Conservation (phyloP, 148 eudicot species). For the Fallopia convolvulus region DNA sequence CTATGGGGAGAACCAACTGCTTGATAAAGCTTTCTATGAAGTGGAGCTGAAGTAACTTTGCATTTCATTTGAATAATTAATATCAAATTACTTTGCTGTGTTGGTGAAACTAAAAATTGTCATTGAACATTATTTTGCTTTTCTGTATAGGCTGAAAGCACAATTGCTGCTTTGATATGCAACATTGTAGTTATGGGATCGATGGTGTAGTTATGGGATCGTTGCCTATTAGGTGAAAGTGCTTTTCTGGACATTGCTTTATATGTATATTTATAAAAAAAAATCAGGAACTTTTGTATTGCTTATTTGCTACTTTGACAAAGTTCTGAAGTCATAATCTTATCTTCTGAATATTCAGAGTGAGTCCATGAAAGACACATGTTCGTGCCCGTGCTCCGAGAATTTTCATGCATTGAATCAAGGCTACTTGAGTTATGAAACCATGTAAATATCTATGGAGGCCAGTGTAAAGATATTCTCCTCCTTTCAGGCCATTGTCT, state of each 20-base stretch:
- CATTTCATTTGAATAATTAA: conserved; percentile 62
- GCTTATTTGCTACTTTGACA: not conserved
- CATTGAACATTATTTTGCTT: not conserved
- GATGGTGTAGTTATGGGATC: conserved; percentile 26
- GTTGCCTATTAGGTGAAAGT: conserved; percentile 50
- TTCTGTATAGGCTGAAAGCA: conserved; percentile 66
- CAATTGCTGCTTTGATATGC: conserved; percentile 66
- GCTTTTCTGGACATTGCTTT: not conserved
- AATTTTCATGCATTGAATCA: conserved; percentile 18
- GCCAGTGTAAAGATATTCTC: not conserved
- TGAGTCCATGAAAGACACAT: conserved; percentile 15
- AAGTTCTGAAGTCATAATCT: not conserved
- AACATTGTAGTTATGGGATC: conserved; percentile 33
- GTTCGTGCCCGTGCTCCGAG: conserved; percentile 14
- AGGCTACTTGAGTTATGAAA: conserved; percentile 19
- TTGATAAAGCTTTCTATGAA: conserved; percentile 94
- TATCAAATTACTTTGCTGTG: not conserved
- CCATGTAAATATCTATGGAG: conserved; percentile 5
- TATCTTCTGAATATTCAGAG: not conserved
- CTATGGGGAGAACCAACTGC: conserved; percentile 92
- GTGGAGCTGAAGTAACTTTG: conserved; percentile 92
- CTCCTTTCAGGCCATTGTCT: not conserved
- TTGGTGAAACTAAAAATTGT: not conserved
- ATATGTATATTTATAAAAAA: not conserved
- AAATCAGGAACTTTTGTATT: not conserved